phyloP scores from a whole-genome alignment of 2,329 filamentous ascomycete genomes.

The Sarocladium kiliense region DNA sequence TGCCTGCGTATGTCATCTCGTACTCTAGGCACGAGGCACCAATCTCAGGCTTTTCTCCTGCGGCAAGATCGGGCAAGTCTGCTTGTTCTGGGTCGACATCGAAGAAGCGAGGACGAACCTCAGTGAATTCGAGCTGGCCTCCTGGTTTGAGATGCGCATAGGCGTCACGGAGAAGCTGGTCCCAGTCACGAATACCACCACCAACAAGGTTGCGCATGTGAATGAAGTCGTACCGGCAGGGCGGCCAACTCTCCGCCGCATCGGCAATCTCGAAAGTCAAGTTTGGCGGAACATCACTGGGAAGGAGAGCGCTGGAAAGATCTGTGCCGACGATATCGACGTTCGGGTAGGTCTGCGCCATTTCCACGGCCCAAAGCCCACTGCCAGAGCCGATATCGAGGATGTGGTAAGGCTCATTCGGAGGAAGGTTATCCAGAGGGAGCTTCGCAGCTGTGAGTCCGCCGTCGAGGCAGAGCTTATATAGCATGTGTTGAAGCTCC shows the following conservation, averaged over 20 bases:
- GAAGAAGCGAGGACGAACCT: slow-evolving; percentile 34
- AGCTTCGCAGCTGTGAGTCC: slow-evolving; percentile 24
- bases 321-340: slow-evolving; percentile 36
- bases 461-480: slow-evolving; percentile 28
- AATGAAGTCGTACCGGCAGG: slow-evolving; percentile 32
- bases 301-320: slow-evolving; percentile 33
- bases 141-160: slow-evolving; percentile 37
- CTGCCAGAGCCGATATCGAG: slow-evolving; percentile 38
- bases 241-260: slow-evolving; percentile 41
- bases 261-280: slow-evolving; percentile 56
- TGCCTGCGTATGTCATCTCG: slow-evolving; percentile 23
- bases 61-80: slow-evolving; percentile 10
- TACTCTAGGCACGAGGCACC: slow-evolving; percentile 27
- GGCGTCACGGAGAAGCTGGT: slow-evolving; percentile 27
- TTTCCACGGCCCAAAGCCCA: slow-evolving; percentile 38
- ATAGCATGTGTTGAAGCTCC: slow-evolving; percentile 27
- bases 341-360: slow-evolving; percentile 34
- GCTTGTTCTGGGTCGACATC: slow-evolving; percentile 25
- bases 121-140: slow-evolving; percentile 39
- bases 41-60: slow-evolving; percentile 16
- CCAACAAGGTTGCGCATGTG: slow-evolving; percentile 38
- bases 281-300: slow-evolving; percentile 48
- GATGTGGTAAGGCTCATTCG: slow-evolving; percentile 22
- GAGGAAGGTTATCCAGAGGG: slow-evolving; percentile 19
- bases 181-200: slow-evolving; percentile 40